Percentiles rank a stretch among this genome's conserved stretches.
Evolutionary conservation across 2,329 filamentous ascomycete species (phyloP).

Genomic region (Talaromyces funiculosus): DNA sequence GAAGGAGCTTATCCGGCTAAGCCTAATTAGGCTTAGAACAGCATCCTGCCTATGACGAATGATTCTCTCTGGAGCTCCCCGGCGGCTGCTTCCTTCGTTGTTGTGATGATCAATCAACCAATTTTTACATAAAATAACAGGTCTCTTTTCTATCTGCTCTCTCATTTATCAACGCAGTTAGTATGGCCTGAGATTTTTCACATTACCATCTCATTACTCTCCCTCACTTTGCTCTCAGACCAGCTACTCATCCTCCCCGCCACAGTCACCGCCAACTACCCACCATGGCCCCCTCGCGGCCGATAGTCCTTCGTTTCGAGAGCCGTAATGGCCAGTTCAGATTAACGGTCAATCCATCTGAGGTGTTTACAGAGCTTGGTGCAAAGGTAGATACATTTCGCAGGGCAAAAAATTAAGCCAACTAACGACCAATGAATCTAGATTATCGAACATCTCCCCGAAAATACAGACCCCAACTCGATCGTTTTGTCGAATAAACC

Average conservation of each 20-base stretch:
- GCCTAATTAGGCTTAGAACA: background rate
- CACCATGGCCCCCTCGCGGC: constrained; percentile 35
- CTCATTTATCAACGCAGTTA: no score
- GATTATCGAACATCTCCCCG: constrained; percentile 57
- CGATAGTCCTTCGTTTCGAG: constrained; percentile 79
- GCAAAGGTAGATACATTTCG: constrained; percentile 34
- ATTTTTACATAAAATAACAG: background rate
- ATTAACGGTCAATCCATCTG: constrained; percentile 67
- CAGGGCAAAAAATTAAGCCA: constrained; percentile 8
- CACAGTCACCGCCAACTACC: background rate
- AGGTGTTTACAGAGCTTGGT: constrained; percentile 61
- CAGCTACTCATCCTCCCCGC: background rate
- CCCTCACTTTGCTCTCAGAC: background rate
- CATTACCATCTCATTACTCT: background rate
- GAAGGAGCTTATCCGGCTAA: background rate
- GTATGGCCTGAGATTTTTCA: background rate
- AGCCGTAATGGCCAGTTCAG: constrained; percentile 91
- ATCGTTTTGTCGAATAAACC: constrained; percentile 57
- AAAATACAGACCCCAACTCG: constrained; percentile 49
- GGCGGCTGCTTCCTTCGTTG: background rate
- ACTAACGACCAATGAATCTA: constrained; percentile 21
- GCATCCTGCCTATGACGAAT: constrained; percentile 1
- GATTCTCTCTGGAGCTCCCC: background rate
- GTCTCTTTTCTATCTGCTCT: background rate
- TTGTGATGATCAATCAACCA: background rate